These are phyloP conservation scores for Dentipellis sp. DNA, from an alignment of 768 basidiomycete species.

Conservation along the genomic window DNA sequence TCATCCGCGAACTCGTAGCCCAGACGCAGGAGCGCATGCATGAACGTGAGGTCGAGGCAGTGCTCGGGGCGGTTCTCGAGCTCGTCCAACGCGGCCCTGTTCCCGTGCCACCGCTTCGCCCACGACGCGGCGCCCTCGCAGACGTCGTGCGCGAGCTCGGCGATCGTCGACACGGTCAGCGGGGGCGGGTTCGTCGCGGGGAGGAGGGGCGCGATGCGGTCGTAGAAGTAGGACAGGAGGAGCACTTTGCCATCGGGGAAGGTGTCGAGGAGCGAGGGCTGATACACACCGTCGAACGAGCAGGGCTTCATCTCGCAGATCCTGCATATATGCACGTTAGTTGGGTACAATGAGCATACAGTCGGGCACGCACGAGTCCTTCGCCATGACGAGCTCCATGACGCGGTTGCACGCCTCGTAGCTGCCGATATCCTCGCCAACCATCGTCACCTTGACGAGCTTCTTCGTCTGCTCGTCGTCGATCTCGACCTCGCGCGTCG, in stretches of 20 bases:
- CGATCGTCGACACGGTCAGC: constrained; percentile 43
- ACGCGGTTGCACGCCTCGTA: constrained; percentile 83
- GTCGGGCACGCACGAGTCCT: constrained; percentile 66
- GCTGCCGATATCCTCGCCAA: constrained; percentile 69
- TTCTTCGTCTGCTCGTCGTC: constrained; percentile 32
- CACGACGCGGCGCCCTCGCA: constrained; percentile 64
- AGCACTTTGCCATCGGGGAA: constrained; percentile 82
- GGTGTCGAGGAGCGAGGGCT: constrained; percentile 83
- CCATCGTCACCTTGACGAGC: constrained; percentile 70
- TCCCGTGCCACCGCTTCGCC: constrained; percentile 37
- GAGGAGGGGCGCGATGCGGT: constrained; percentile 79
- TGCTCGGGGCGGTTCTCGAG: constrained; percentile 82
- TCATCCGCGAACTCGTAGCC: constrained; percentile 83
- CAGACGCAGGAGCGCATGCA: constrained; percentile 77
- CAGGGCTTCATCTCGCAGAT: constrained; percentile 90
- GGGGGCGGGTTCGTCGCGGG: constrained; percentile 18
- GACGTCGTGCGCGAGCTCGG: constrained; percentile 55
- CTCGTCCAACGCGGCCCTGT: constrained; percentile 49
- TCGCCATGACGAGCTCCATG: constrained; percentile 85
- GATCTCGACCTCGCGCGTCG: constrained; percentile 53
- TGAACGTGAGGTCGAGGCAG: constrained; percentile 94
- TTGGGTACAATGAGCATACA: neutral
- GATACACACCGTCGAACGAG: constrained; percentile 96
- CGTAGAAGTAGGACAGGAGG: constrained; percentile 97
- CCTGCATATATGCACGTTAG: constrained; percentile 24